Base-by-base conservation (phyloP, 352 stramenopile species). In the Globisporangium takayamanum region DNA sequence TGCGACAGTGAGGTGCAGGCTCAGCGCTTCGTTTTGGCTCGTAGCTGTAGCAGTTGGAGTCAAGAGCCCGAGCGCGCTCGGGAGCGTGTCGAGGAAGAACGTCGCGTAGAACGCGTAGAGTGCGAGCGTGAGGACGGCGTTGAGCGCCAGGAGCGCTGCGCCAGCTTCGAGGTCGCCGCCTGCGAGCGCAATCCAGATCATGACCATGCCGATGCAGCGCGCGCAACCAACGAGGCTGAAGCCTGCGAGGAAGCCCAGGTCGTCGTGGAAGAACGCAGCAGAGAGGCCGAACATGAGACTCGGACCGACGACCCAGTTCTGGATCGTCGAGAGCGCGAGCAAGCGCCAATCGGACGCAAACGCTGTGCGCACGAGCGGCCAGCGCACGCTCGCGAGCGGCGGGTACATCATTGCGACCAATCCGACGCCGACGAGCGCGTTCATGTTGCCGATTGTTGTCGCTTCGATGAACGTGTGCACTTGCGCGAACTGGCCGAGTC, bases 171-270 rank as follows among this genome's bases (percentile, higher is more conserved):
- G 62, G 60, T 93, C 76, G 1, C 80, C 80, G 2, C 66, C 65
- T 25, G 80, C 78, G 14, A 93, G 63, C 30, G 62, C 67, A 62
- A 84, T 87, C 83, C 80, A 93, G 58, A 93, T 84, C 66, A 93
- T 84, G 57, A 91, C 83, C 83, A 93, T 93, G 20, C 75, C 80
- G 44, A 88, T 93, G 60, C 79, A 93, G 10, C 80, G 73, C 47
- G 78, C 67, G 52, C 78, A 88, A 1, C 83, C 83, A 3, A 93
- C 73, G 57, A 91, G 69, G 44, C 73, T 84, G 51, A 88, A 80
- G 5, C 83, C 83, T 0, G 77, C 68, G 49, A 89, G 73, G 67
- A 83, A 90, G 12, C 74, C 72, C 3, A 62, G 25, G 26, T 83
- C 62, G 39, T 68, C 33, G 41, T 71, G 70, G 67, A 84, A 87